Evolutionary conservation across 75 land plant genomes (phyloP).

Genomic region (Cupressus sempervirens): DNA sequence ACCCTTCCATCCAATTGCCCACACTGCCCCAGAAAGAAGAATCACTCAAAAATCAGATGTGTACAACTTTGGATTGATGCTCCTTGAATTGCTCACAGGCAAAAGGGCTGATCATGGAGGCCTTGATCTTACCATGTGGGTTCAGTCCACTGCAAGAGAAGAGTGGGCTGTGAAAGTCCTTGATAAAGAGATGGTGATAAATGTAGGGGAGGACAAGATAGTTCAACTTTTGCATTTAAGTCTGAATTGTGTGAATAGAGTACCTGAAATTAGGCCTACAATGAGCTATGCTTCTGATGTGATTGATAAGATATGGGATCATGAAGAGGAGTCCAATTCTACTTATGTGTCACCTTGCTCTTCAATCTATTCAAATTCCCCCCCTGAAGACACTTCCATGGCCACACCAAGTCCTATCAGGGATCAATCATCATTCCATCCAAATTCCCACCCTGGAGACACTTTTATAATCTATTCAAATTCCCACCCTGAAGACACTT

Average conservation of each 20-base stretch:
- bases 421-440: not conserved
- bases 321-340: not conserved
- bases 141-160: conserved; percentile 35
- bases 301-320: conserved; percentile 16
- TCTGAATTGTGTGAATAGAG: conserved; percentile 21
- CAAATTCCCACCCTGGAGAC: not conserved
- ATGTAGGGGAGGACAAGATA: conserved; percentile 12
- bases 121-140: conserved; percentile 41
- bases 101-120: conserved; percentile 24
- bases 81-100: conserved; percentile 36
- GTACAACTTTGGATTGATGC: conserved; percentile 35
- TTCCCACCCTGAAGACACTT: not conserved
- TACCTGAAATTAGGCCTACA: conserved; percentile 20
- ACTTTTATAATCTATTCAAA: not conserved
- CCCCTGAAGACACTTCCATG: not conserved
- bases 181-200: conserved; percentile 23
- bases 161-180: conserved; percentile 49
- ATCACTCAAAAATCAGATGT: conserved; percentile 27
- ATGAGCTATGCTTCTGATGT: conserved; percentile 23
- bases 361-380: not conserved
- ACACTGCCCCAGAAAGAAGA: conserved; percentile 28
- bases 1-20: conserved; percentile 5
- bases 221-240: conserved; percentile 29
- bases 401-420: not conserved
- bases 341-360: not conserved